Conservation (phyloP, 1,139 yeast genomes). For the Geotrichum bryndzae region DNA sequence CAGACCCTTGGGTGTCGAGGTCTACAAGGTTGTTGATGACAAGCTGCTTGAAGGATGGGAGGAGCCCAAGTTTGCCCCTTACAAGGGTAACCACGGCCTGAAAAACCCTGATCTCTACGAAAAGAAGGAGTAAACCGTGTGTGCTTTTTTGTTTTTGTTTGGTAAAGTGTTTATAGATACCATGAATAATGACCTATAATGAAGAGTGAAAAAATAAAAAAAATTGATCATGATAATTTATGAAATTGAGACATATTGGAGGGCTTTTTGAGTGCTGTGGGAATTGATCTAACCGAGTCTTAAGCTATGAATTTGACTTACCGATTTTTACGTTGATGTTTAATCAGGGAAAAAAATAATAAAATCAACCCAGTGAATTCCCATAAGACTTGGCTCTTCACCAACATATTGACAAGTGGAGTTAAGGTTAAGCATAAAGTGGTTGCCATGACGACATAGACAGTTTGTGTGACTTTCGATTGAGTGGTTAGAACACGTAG, state of each 20-base stretch:
- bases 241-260: no score
- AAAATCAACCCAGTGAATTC: neutral
- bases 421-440: neutral
- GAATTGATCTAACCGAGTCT: no score
- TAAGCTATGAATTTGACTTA: no score
- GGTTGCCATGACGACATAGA: neutral
- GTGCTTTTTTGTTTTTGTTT: neutral
- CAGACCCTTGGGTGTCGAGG: conserved; percentile 58
- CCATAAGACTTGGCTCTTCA: neutral
- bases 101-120: conserved; percentile 6
- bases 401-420: neutral
- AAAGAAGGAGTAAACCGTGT: neutral
- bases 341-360: no score
- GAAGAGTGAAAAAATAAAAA: no score
- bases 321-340: no score
- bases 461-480: neutral
- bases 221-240: no score
- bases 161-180: neutral
- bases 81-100: conserved; percentile 54
- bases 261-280: no score
- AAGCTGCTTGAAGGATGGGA: conserved; percentile 46
- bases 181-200: no score
- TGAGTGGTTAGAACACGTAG: neutral
- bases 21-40: conserved; percentile 46
- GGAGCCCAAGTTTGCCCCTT: conserved; percentile 46